These are phyloP conservation scores for Xylariaceae sp. DNA, from an alignment of 2,329 filamentous ascomycete genomes.

Conservation along the genomic window DNA sequence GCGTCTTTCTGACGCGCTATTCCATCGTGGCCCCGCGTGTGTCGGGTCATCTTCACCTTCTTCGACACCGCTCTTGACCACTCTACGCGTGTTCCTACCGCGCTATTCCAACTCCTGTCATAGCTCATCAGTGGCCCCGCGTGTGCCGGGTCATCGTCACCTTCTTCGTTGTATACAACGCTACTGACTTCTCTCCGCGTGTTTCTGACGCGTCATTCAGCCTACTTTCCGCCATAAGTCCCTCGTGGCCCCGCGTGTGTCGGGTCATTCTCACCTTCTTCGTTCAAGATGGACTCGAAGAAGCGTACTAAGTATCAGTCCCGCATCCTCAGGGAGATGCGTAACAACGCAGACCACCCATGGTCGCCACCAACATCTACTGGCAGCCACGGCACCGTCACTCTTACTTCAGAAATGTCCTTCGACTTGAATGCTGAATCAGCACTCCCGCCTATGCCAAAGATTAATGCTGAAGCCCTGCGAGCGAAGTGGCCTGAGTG, in stretches of 20 bases:
- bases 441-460: slow-evolving; percentile 37
- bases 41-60: slow-evolving; percentile 12
- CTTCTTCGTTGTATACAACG: slow-evolving; percentile 8
- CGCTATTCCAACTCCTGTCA: not conserved
- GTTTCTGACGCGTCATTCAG: slow-evolving; percentile 5
- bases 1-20: no score
- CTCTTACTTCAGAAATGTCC: slow-evolving; percentile 52
- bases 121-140: slow-evolving; percentile 9
- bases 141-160: slow-evolving; percentile 14
- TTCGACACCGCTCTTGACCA: not conserved
- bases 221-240: not conserved
- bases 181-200: not conserved
- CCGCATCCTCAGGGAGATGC: slow-evolving; percentile 36
- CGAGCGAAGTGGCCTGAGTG: slow-evolving; percentile 43
- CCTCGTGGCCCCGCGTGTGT: slow-evolving; percentile 12
- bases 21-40: slow-evolving; percentile 13
- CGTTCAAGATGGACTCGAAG: slow-evolving; percentile 27
- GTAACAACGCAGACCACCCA: slow-evolving; percentile 44
- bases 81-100: slow-evolving; percentile 1
- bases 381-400: slow-evolving; percentile 54
- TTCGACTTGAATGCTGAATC: slow-evolving; percentile 52
- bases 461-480: slow-evolving; percentile 36
- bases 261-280: slow-evolving; percentile 13
- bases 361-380: slow-evolving; percentile 57
- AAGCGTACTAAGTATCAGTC: slow-evolving; percentile 30